Conservation (phyloP, 306 rosid species). For the Abrus precatorius region DNA sequence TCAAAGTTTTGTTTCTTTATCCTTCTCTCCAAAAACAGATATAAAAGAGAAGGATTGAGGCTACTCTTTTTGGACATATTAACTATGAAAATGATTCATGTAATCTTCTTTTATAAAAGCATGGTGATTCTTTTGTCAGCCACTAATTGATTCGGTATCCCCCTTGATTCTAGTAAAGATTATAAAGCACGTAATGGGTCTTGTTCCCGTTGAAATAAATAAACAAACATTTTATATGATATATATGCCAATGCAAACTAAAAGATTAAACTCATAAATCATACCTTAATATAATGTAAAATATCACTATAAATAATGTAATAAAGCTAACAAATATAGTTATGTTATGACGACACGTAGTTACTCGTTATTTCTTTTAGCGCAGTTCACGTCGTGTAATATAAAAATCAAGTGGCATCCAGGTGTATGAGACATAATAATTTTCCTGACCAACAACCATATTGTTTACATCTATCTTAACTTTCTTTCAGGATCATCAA, state of each 20-base stretch:
- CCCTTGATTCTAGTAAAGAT: conserved; percentile 48
- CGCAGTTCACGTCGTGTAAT: neutral
- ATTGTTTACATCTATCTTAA: too few relatives aligned
- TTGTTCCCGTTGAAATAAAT: neutral
- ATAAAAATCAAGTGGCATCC: neutral
- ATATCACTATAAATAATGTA: neutral
- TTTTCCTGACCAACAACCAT: neutral
- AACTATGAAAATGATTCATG: conserved; percentile 39
- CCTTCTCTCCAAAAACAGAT: neutral
- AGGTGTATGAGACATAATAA: neutral
- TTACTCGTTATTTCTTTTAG: conserved; percentile 4
- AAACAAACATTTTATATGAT: neutral
- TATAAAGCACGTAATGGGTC: conserved; percentile 27
- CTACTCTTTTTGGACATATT: conserved; percentile 44
- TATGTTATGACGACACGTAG: neutral
- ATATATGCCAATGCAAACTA: neutral
- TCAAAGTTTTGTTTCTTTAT: conserved; percentile 6
- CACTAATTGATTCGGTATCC: conserved; percentile 58
- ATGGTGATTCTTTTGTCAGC: conserved; percentile 54
- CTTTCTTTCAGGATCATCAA: too few relatives aligned
- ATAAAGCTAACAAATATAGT: neutral
- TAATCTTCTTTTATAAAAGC: conserved; percentile 47
- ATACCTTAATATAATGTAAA: neutral
- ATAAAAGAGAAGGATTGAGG: neutral
- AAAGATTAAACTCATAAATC: neutral